A percentile compares a stretch with the other conserved stretches of the same genome.
Evolutionary conservation across 2,329 filamentous ascomycete genomes (phyloP).

Genomic region (Calonectria fujianensis): DNA sequence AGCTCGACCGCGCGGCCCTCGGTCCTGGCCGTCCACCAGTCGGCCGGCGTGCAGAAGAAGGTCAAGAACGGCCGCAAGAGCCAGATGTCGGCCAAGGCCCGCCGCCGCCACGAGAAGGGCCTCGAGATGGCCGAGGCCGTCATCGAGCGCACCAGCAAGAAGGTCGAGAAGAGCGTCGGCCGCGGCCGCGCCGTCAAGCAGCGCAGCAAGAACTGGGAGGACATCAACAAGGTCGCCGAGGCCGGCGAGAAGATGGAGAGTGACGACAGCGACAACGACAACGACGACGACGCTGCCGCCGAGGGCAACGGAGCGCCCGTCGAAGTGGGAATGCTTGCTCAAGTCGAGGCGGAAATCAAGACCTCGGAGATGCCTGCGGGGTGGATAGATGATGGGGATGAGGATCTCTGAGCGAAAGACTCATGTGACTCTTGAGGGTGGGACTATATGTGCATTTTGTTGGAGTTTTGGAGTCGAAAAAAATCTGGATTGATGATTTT

Average conservation of each 20-base stretch:
- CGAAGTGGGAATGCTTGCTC: not conserved
- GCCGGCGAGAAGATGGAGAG: constrained; percentile 46
- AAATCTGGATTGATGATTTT: constrained; percentile 49
- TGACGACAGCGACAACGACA: constrained; percentile 43
- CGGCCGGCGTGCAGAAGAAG: constrained; percentile 81
- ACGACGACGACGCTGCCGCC: constrained; percentile 47
- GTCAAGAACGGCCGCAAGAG: constrained; percentile 73
- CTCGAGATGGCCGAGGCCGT: constrained; percentile 77
- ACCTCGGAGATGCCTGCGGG: too few relatives aligned
- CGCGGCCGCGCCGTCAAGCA: constrained; percentile 68
- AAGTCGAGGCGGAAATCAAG: not conserved
- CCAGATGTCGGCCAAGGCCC: constrained; percentile 73
- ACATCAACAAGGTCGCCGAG: constrained; percentile 69
- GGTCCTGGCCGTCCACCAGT: constrained; percentile 81
- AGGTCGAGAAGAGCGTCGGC: constrained; percentile 73
- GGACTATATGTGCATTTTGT: constrained; percentile 33
- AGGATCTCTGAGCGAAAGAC: constrained; percentile 55
- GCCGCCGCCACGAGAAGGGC: constrained; percentile 73
- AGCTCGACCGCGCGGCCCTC: constrained; percentile 71
- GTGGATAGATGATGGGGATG: constrained; percentile 56
- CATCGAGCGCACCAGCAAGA: constrained; percentile 74
- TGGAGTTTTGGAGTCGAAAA: constrained; percentile 55
- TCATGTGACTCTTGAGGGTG: constrained; percentile 36
- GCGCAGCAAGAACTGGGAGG: constrained; percentile 74
- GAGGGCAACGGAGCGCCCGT: constrained; percentile 53